Evolutionary conservation across 495 filamentous ascomycete genomes (phyloP).

Genomic region (Penicillium cinerascens): DNA sequence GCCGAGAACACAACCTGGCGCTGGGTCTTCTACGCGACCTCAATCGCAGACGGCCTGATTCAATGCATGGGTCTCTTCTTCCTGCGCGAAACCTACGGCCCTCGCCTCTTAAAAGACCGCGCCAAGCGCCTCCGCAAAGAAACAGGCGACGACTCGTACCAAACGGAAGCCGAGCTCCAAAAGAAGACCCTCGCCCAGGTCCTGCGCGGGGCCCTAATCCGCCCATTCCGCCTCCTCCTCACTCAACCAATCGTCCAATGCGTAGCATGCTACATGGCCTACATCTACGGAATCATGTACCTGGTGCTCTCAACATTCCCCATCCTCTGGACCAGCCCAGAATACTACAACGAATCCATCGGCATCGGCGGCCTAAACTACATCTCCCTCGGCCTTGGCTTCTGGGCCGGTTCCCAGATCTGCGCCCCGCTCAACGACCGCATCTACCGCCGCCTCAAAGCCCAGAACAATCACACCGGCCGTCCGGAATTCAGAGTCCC

Average conservation of each 20-base stretch:
- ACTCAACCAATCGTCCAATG: slow-evolving; percentile 60
- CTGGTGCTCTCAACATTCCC: slow-evolving; percentile 70
- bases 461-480: slow-evolving; percentile 52
- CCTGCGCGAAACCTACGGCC: slow-evolving; percentile 68
- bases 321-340: slow-evolving; percentile 50
- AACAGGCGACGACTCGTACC: slow-evolving; percentile 58
- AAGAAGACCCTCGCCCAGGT: slow-evolving; percentile 41
- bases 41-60: slow-evolving; percentile 59
- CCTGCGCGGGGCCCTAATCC: slow-evolving; percentile 45
- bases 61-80: slow-evolving; percentile 63
- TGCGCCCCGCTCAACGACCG: slow-evolving; percentile 61
- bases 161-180: slow-evolving; percentile 60
- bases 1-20: slow-evolving; percentile 66
- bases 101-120: slow-evolving; percentile 56
- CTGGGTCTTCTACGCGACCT: slow-evolving; percentile 65
- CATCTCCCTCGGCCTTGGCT: slow-evolving; percentile 67
- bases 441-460: slow-evolving; percentile 62
- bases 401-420: slow-evolving; percentile 61
- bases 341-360: slow-evolving; percentile 55
- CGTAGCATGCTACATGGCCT: slow-evolving; percentile 62
- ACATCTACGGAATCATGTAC: slow-evolving; percentile 70
- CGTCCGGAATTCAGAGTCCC: slow-evolving; percentile 68
- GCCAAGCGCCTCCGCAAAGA: slow-evolving; percentile 56
- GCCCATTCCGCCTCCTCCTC: slow-evolving; percentile 55
- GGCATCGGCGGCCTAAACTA: slow-evolving; percentile 67